Percentiles rank a stretch among this genome's conserved stretches.
phyloP scores from a whole-genome alignment of 1,139 yeast genomes.

The Wickerhamomyces sp. region DNA sequence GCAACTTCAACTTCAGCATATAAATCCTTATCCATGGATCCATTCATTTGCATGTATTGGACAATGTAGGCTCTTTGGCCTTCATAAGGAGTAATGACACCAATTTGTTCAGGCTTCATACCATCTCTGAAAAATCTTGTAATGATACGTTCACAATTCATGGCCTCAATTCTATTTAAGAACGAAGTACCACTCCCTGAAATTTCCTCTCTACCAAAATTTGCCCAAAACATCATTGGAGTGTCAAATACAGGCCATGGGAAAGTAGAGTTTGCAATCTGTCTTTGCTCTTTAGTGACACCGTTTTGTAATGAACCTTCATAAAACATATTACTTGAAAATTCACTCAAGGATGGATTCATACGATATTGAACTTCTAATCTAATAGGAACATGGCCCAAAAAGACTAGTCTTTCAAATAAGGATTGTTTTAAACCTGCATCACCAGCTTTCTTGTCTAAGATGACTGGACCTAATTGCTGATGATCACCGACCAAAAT shows the following conservation, averaged over 20 bases:
- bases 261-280: conserved; percentile 51
- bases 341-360: conserved; percentile 87
- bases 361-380: conserved; percentile 92
- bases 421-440: conserved; percentile 85
- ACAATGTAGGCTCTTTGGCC: conserved; percentile 85
- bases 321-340: conserved; percentile 88
- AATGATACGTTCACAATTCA: conserved; percentile 80
- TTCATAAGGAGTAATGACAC: conserved; percentile 91
- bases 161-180: conserved; percentile 85
- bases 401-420: conserved; percentile 78
- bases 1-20: conserved; percentile 81
- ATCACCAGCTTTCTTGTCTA: conserved; percentile 74
- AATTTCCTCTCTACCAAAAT: conserved; percentile 85
- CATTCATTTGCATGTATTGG: conserved; percentile 74
- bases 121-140: conserved; percentile 76
- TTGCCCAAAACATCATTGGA: conserved; percentile 97
- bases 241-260: conserved; percentile 85
- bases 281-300: conserved; percentile 71
- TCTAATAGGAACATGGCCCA: conserved; percentile 83
- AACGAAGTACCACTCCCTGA: conserved; percentile 81
- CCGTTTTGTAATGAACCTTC: conserved; percentile 93
- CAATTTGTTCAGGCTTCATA: conserved; percentile 77
- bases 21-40: conserved; percentile 60
- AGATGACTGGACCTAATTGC: conserved; percentile 87
- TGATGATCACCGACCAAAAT: conserved; percentile 93